A percentile compares a stretch with the other conserved stretches of the same genome.
These are phyloP conservation scores for Akanthomyces muscarius DNA, from an alignment of 2,329 filamentous ascomycete genomes.

Conservation along the genomic window DNA sequence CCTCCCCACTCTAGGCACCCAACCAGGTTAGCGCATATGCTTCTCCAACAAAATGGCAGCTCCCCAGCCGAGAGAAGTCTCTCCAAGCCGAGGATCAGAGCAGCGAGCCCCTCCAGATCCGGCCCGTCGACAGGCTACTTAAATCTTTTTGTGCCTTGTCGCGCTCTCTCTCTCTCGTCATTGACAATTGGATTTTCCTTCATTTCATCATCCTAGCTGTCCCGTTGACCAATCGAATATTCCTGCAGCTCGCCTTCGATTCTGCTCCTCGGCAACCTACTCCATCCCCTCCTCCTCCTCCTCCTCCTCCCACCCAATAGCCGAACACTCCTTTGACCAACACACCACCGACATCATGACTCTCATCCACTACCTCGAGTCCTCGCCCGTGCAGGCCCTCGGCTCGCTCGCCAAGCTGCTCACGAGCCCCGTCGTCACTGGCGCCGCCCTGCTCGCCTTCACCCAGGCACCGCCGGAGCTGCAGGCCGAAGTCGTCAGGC, in stretches of 20 bases:
- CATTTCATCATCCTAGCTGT: neutral
- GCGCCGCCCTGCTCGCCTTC: slow-evolving; percentile 20
- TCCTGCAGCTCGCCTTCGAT: neutral
- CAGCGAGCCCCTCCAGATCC: slow-evolving; percentile 4
- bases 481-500: slow-evolving; percentile 8
- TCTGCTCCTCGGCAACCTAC: neutral
- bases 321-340: neutral
- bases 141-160: neutral
- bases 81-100: slow-evolving; percentile 9
- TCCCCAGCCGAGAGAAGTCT: neutral
- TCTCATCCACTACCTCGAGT: slow-evolving; percentile 17
- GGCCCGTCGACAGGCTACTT: neutral
- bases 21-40: neutral
- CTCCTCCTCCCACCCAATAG: neutral
- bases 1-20: neutral
- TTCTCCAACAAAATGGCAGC: neutral
- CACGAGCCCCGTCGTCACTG: slow-evolving; percentile 20
- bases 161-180: neutral
- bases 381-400: slow-evolving; percentile 18
- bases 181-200: neutral
- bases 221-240: neutral
- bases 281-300: neutral
- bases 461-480: slow-evolving; percentile 14
- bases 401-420: slow-evolving; percentile 11
- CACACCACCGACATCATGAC: neutral